A percentile compares a stretch with the other conserved stretches of the same genome.
Conservation (phyloP, 2,329 filamentous ascomycete species). For the Apiospora kogelbergensis region DNA sequence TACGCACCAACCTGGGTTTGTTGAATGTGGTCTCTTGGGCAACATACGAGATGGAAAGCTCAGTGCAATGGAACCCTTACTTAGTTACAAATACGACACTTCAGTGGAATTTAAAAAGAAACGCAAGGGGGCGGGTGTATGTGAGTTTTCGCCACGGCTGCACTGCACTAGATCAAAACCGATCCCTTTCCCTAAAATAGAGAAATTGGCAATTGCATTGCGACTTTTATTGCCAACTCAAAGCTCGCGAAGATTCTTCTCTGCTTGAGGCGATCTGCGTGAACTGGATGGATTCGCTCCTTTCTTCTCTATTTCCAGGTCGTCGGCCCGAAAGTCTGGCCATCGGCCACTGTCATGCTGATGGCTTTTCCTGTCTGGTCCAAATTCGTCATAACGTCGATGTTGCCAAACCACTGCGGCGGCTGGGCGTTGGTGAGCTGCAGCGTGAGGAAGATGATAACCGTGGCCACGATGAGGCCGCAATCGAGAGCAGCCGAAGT, state of each 20-base stretch:
- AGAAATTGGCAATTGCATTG: background rate
- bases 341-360: conserved; percentile 31
- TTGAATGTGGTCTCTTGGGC: background rate
- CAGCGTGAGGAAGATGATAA: conserved; percentile 29
- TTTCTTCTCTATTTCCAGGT: conserved; percentile 21
- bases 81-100: background rate
- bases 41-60: background rate
- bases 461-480: conserved; percentile 35
- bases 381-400: conserved; percentile 36
- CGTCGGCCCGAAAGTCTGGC: conserved; percentile 41
- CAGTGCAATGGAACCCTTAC: background rate
- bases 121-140: background rate
- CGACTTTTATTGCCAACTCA: background rate
- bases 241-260: background rate
- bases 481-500: conserved; percentile 45
- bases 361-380: conserved; percentile 36
- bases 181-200: background rate
- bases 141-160: background rate
- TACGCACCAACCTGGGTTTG: too few relatives aligned
- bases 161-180: background rate
- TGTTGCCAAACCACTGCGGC: conserved; percentile 47
- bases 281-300: too few relatives aligned
- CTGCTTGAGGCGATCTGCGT: background rate
- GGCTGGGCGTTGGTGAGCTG: conserved; percentile 34
- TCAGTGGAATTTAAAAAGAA: background rate